These are phyloP conservation scores for Hypoxylon sp. DNA, from an alignment of 2,329 filamentous ascomycete genomes.

Conservation along the genomic window DNA sequence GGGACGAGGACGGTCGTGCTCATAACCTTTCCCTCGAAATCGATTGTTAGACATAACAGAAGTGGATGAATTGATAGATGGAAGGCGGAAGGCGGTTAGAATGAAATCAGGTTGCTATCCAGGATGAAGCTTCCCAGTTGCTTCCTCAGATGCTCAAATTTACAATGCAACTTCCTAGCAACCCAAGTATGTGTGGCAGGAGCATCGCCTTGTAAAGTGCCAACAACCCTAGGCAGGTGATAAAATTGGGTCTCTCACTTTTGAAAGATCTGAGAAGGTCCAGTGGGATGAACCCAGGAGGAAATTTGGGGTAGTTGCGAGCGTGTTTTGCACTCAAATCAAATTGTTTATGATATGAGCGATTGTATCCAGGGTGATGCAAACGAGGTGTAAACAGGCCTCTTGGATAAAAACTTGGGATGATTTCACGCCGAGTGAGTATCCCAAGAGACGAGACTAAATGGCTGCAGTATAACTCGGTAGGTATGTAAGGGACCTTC, in stretches of 20 bases:
- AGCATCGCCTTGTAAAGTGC: conserved; percentile 31
- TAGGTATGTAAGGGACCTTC: no score
- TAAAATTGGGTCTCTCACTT: conserved; percentile 10
- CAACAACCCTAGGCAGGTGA: not conserved
- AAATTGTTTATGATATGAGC: no score
- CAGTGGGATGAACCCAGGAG: not conserved
- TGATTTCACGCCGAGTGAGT: no score
- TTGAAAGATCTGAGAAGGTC: not conserved
- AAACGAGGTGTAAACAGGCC: no score
- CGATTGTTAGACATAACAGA: conserved; percentile 20
- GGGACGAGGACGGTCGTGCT: conserved; percentile 31
- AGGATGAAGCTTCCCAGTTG: not conserved
- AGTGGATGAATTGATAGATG: no score
- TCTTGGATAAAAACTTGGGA: not conserved
- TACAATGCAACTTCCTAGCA: conserved; percentile 26
- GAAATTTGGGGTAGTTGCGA: not conserved
- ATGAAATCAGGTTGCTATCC: conserved; percentile 2
- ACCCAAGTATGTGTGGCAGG: conserved; percentile 26
- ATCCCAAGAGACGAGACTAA: no score
- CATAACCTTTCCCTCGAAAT: conserved; percentile 19
- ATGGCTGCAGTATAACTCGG: no score
- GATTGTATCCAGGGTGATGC: no score
- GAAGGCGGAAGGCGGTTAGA: not conserved
- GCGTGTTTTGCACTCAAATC: not conserved
- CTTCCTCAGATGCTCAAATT: conserved; percentile 15